Evolutionary conservation across 805 yeast species (phyloP), one percentile per base, ranked within the genome.

Genomic region (Ogataea polymorpha): DNA sequence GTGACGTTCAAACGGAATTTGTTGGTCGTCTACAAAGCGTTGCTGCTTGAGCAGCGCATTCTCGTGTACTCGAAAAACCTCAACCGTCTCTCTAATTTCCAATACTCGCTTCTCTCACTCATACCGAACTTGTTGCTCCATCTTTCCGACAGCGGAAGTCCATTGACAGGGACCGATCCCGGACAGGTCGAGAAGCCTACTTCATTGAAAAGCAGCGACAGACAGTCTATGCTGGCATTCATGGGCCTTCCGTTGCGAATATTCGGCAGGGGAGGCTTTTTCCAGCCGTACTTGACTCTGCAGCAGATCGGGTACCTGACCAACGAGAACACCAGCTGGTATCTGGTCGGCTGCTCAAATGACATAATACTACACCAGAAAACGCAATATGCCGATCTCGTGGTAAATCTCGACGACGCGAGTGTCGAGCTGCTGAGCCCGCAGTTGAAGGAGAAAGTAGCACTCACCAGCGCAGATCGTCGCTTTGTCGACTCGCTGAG

Each of bases 241-340:
- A 75, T 88, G 56, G 99, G 98, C 0, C 68, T 93, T 23, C 99
- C 99, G 0, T 67, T 93, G 36, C 90, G 84, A 52, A 62, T 89
- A 1, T 93, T 93, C 63, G 88, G 88, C 36, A 76, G 78, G 50
- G 95, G 95, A 32, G 89, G 95, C 1, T 72, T 91, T 45, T 90
- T 95, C 71, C 82, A 84, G 51, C 98, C 99, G 2, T 93, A 91
- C 63, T 72, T 90, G n/a, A 95, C 98, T 0, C 67, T 93, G 41
- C 99, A 91, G 61, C 98, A 91, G 57, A 67, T 91, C 41, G 85
- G 84, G 38, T 89, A 85, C 51, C 68, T 93, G 38, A 70, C 68
- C 23, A 71, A 74, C 15, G 66, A 68, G 1, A 74, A 72, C 37
- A 74, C 90, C 0, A 66, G 72, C 25, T 79, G 80, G 57, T 93